Base-by-base conservation (phyloP, 108 stramenopile genomes). In the Parietichytrium sp. region DNA sequence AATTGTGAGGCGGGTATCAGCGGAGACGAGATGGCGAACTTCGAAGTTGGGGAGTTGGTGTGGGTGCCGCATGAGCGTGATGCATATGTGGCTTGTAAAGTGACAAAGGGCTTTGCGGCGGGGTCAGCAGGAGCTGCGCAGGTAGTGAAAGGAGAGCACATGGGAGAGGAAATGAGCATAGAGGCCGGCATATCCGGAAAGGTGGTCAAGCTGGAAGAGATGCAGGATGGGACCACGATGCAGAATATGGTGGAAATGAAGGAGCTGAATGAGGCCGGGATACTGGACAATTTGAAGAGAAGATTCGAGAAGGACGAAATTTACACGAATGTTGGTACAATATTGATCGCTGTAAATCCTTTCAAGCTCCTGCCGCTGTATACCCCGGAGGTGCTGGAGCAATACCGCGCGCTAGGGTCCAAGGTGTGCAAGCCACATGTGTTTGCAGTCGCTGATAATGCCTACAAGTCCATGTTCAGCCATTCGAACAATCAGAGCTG, bases 261-360 rank as follows among this genome's bases (percentile, higher is more conserved):
- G 20, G 86, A 91, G 61, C 85, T 91, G n/a, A 91, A 91, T 80
- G 89, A 91, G 81, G 84, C 87, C 53, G 42, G 81, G 4, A 86
- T 88, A 49, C 45, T 88, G 78, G 86, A 88, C 82, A 88, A 86
- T 77, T 53, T 88, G 23, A 52, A 86, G 30, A 51, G 54, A 7
- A 52, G 88, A 15, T 88, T 85, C 84, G 83, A 84, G 51, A 26
- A 31, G 8, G 86, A 88, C 54, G 61, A 81, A 30, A 87, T 88
- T 31, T 88, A 88, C 81, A 88, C 86, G 15, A 52, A 45, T 50
- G 83, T 88, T 10, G 29, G 53, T 13, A 42, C 51, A 42, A 88
- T 88, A 51, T 82, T 88, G 30, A 80, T 88, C 25, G 83, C 88
- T 8, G 83, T 88, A 38, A 88, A 88, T 80, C 88, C 88, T 2